phyloP scores from a whole-genome alignment of 2,329 filamentous ascomycete species.

The Periglandula ipomoeae region DNA sequence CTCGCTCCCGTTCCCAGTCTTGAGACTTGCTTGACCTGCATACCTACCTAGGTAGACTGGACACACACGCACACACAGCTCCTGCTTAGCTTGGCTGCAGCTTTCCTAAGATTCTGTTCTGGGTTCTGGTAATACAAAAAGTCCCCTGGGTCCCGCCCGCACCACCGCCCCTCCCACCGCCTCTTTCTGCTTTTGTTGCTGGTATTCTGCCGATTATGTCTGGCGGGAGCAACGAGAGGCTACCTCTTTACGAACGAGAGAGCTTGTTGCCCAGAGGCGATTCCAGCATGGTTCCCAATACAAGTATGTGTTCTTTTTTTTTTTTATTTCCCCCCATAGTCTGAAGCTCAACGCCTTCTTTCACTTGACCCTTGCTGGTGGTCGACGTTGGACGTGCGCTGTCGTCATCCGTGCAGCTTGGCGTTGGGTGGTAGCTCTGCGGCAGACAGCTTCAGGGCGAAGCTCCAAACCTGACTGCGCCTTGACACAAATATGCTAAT shows the following conservation, averaged over 20 bases:
- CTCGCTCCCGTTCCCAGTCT: no score
- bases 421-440: background rate
- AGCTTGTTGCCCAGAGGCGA: conserved; percentile 15
- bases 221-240: conserved; percentile 21
- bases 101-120: no score
- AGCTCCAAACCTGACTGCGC: background rate
- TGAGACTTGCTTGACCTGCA: no score
- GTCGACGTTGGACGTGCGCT: no score
- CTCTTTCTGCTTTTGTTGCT: conserved; percentile 11
- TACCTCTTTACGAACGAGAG: conserved; percentile 22
- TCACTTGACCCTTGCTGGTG: no score
- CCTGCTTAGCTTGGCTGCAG: no score
- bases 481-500: conserved; percentile 1
- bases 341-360: no score
- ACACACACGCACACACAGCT: no score
- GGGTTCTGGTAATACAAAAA: no score
- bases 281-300: conserved; percentile 25
- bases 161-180: conserved; percentile 7
- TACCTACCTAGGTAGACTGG: no score
- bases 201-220: conserved; percentile 18
- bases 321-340: background rate
- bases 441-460: background rate
- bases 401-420: background rate
- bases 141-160: background rate
- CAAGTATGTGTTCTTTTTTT: conserved; percentile 16